Base-by-base conservation (phyloP, 1,284 basidiomycete genomes). In the Naganishia sp. region DNA sequence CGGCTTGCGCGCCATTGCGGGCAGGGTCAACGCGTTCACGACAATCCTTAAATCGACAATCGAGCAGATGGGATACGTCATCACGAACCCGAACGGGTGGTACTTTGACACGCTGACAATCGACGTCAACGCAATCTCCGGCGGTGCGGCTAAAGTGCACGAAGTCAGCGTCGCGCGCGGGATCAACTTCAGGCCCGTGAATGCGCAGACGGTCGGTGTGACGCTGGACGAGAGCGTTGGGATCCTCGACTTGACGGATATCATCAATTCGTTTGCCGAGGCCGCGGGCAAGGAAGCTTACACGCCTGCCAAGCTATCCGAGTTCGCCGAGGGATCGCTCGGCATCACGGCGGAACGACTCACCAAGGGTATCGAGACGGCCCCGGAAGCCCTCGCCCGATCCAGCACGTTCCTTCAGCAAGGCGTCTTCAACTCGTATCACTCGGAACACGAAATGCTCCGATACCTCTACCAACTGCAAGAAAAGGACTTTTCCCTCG, bases 31-130 rank as follows among this genome's bases (percentile, higher is more conserved):
- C 79, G 85, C 87, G n/a, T 87, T 93, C 72, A 90, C 95, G 0
- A 87, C 88, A 67, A 83, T 94, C 65, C 86, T 98, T 72, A 88
- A 87, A 75, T 80, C 84, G 9, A 81, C 86, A 2, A 83, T 96
- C 44, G 86, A 89, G 73, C 77, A 81, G 55, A 83, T 90, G 54
- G 94, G 94, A 5, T 94, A 88, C 82, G 79, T 75, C 49, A 75
- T 82, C 68, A 71, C 76, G 66, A 83, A 84, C 77, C 77, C 90
- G 72, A 77, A 83, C 36, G 81, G 84, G 7, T 73, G 79, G 39
- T 98, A 89, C 84, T 99, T 99, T 79, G 96, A 98, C 79, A 97
- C 93, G 1, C 80, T 98, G 65, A 94, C 91, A n/a, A 82, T 99
- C 72, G 86, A 94, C 67, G 87, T 90, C 67, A 81, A 83, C 33